Base-by-base conservation (phyloP, 2,329 filamentous ascomycete genomes). In the Camillea tinctor region DNA sequence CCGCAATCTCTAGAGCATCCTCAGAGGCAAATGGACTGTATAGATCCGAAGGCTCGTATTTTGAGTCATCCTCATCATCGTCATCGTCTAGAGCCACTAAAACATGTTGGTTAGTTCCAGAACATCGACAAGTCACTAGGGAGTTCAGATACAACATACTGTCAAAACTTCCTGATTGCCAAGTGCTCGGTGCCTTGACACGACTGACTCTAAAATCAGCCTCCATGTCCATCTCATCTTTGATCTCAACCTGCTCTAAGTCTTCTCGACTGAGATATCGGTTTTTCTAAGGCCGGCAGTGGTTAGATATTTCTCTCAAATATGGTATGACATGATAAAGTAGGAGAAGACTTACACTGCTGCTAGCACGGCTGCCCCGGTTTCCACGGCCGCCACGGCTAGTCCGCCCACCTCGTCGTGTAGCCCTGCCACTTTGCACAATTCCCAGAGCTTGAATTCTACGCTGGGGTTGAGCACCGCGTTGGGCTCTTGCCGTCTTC, bases 401-500 rank as follows among this genome's bases (percentile, higher is more conserved):
- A 48, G 50, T 36, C 36, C 62, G 57, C 60, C 7, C 64, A 64
- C 58, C 59, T 54, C 55, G 66, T 20, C 55, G 67, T 19, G 60
- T 22, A 48, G 53, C 7, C 55, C 64, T 72, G 65, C 69, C 70
- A 74, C 54, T 53, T 21, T 55, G 36, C 21, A 59, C 56, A 71
- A 60, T 11, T 64, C 60, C 55, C 51, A 62, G 40, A 60, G 52
- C 20, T 70, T 68, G 54, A 58, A 61, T 54, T 65, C 69, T 60
- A 68, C 71, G 64, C 69, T 66, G 64, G 66, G 58, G 65, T 67
- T 69, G 73, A 78, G 74, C 67, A 17, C 63, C 64, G 85, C 85
- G 73, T 88, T 92, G 70, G 83, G 81, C 69, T 93, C 88, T 96
- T 60, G 88, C 83, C 54, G 82, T 84, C 81, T 96, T 87, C 22